These are phyloP conservation scores for Boehmeria nivea DNA, from an alignment of 306 rosid genomes.

Conservation along the genomic window DNA sequence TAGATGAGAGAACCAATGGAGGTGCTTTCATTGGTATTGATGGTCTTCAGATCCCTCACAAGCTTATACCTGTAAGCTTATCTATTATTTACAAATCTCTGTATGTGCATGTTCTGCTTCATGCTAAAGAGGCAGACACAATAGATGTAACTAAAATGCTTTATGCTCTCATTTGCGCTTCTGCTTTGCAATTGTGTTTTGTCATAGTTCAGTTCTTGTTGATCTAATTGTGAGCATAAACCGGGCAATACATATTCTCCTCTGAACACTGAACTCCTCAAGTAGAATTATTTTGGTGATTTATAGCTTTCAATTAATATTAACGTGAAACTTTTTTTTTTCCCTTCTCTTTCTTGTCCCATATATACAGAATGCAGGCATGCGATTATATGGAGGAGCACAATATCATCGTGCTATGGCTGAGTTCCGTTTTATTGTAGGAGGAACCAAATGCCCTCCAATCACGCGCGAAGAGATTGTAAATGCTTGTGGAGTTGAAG, in stretches of 20 bases:
- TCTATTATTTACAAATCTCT: too few species aligned
- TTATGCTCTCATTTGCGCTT: neutral
- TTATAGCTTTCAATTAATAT: too few species aligned
- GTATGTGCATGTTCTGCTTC: too few species aligned
- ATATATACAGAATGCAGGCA: slow-evolving; percentile 76
- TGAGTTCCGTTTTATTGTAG: slow-evolving; percentile 94
- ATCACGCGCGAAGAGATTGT: slow-evolving; percentile 93
- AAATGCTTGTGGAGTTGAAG: slow-evolving; percentile 98
- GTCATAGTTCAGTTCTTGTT: neutral
- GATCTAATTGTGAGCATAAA: too few species aligned
- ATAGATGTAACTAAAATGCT: neutral
- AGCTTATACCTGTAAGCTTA: slow-evolving; percentile 81
- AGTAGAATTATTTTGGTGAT: too few species aligned
- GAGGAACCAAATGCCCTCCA: slow-evolving; percentile 97
- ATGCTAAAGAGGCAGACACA: too few species aligned
- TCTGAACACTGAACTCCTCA: too few species aligned
- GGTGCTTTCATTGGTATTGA: slow-evolving; percentile 82
- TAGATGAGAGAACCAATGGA: slow-evolving; percentile 82
- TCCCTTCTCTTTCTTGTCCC: neutral
- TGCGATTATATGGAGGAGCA: slow-evolving; percentile 99
- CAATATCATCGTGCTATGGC: slow-evolving; percentile 99
- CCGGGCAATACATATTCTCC: too few species aligned
- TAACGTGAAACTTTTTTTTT: too few species aligned
- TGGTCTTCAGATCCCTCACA: slow-evolving; percentile 82
- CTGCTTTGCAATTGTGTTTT: neutral